A percentile compares a stretch with the other conserved stretches of the same genome.
phyloP scores from a whole-genome alignment of 108 stramenopile genomes.

The Mediolabrus comicus region DNA sequence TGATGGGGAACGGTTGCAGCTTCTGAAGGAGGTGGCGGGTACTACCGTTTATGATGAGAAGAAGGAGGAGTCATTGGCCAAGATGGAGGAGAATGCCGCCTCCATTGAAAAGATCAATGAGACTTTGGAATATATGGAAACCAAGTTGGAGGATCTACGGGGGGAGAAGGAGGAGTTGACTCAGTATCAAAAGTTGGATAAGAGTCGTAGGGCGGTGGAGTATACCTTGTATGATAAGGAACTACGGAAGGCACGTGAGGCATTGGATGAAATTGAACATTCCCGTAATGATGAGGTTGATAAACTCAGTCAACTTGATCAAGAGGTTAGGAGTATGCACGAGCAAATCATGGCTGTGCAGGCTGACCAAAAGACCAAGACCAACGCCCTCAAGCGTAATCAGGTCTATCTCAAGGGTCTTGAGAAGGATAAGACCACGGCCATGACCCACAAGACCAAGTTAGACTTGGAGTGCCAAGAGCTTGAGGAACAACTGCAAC shows the following conservation, averaged over 20 bases:
- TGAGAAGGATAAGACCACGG: conserved; percentile 65
- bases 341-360: conserved; percentile 69
- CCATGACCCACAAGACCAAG: conserved; percentile 63
- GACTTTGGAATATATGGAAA: conserved; percentile 86
- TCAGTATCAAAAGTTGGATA: conserved; percentile 90
- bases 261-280: conserved; percentile 81
- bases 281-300: conserved; percentile 64
- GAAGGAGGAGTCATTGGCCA: conserved; percentile 85
- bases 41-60: conserved; percentile 98
- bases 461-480: conserved; percentile 71
- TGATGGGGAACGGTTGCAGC: conserved; percentile 87
- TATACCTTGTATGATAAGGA: conserved; percentile 98
- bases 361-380: conserved; percentile 54
- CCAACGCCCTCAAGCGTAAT: conserved; percentile 55
- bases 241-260: conserved; percentile 68
- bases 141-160: conserved; percentile 89
- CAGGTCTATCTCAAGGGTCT: conserved; percentile 46
- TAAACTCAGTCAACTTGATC: conserved; percentile 53
- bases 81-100: conserved; percentile 91
- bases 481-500: conserved; percentile 55
- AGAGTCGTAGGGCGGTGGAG: conserved; percentile 90
- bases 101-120: conserved; percentile 90
- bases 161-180: conserved; percentile 96
- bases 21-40: conserved; percentile 96
- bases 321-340: conserved; percentile 60